Conservation (phyloP, 75 land plant genomes). For the Ceratopteris richardii region DNA sequence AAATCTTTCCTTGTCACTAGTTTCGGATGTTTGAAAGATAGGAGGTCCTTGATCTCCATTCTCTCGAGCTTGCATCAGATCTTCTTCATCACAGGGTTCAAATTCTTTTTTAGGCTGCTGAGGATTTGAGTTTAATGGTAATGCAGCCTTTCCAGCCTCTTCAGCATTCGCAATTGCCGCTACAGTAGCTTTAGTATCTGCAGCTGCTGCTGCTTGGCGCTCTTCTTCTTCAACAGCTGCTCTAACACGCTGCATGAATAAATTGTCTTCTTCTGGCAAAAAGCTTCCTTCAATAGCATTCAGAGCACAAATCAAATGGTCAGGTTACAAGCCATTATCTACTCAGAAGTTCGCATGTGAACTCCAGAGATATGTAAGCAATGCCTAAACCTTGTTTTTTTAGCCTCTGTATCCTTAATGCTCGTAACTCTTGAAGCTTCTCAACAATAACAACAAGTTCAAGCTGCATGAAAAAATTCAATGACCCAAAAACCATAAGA, state of each 20-base stretch:
- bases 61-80: background rate
- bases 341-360: too few relatives aligned
- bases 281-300: slow-evolving; percentile 23
- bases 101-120: background rate
- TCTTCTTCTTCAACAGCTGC: slow-evolving; percentile 99
- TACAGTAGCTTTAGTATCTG: slow-evolving; percentile 77
- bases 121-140: background rate
- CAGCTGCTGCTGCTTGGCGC: slow-evolving; percentile 79
- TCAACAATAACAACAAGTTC: slow-evolving; percentile 88
- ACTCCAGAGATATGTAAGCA: too few relatives aligned
- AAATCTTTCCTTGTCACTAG: background rate
- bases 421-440: slow-evolving; percentile 85
- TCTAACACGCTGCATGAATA: slow-evolving; percentile 80
- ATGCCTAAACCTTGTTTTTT: slow-evolving; percentile 87
- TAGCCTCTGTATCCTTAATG: slow-evolving; percentile 77
- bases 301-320: background rate
- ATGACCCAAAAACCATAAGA: slow-evolving; percentile 5
- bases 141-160: slow-evolving; percentile 44
- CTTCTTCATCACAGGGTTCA: background rate
- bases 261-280: slow-evolving; percentile 97
- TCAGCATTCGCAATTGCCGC: slow-evolving; percentile 90
- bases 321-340: too few relatives aligned
- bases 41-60: background rate
- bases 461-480: slow-evolving; percentile 41
- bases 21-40: background rate